Evolutionary conservation across 2,329 filamentous ascomycete species (phyloP).

Genomic region (Myriosclerotinia duriaeana): DNA sequence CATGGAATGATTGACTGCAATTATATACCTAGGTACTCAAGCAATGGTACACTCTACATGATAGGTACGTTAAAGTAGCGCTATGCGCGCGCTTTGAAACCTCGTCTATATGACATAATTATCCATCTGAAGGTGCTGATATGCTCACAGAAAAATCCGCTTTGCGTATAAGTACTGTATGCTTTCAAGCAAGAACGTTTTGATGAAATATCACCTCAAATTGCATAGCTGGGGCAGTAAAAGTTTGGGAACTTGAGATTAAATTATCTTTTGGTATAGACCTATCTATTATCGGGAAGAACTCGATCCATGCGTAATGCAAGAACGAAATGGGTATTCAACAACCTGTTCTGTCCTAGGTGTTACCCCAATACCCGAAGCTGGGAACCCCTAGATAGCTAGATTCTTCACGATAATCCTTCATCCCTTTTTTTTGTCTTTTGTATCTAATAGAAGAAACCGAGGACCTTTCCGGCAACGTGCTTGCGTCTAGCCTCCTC

Average conservation of each 20-base stretch:
- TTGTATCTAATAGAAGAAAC: constrained; percentile 89
- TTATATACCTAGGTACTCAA: too few relatives aligned
- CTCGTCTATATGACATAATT: neutral
- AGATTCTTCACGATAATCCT: constrained; percentile 39
- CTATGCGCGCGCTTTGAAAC: neutral
- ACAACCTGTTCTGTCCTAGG: constrained; percentile 26
- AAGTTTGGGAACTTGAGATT: constrained; percentile 36
- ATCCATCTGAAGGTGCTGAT: neutral
- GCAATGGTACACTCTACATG: too few relatives aligned
- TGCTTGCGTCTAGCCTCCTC: constrained; percentile 99
- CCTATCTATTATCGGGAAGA: constrained; percentile 37
- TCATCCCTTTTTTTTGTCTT: constrained; percentile 30
- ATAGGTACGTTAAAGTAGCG: neutral
- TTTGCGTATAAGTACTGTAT: neutral
- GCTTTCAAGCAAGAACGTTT: neutral
- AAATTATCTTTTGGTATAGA: constrained; percentile 40
- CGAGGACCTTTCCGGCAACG: constrained; percentile 98
- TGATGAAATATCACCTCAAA: neutral
- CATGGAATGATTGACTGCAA: too few relatives aligned
- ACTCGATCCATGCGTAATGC: constrained; percentile 32
- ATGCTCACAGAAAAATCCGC: neutral
- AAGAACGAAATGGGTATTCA: constrained; percentile 36
- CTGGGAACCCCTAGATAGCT: constrained; percentile 34
- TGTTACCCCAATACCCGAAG: constrained; percentile 27
- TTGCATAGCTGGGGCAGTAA: constrained; percentile 5